Evolutionary conservation across 2,329 filamentous ascomycete genomes (phyloP).

Genomic region (Paecilomyces variotii): DNA sequence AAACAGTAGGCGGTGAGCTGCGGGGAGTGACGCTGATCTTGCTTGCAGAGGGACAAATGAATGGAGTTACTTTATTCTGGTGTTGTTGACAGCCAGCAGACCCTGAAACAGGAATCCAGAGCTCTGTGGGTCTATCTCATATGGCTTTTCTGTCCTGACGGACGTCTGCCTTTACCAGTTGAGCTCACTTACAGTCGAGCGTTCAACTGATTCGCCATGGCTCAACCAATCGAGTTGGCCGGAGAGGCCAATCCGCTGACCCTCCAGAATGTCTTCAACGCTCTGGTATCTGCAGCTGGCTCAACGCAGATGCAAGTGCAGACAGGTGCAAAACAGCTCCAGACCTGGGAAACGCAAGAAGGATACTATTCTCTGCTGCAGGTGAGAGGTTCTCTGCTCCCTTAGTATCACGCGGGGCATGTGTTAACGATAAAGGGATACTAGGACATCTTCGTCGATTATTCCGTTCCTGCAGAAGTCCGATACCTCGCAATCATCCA

Average conservation of each 20-base stretch:
- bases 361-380: slow-evolving; percentile 64
- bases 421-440: neutral
- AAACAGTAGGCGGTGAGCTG: neutral
- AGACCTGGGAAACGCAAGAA: slow-evolving; percentile 59
- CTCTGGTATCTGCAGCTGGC: slow-evolving; percentile 56
- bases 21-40: neutral
- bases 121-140: neutral
- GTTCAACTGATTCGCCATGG: slow-evolving; percentile 44
- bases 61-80: neutral
- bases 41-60: neutral
- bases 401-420: neutral
- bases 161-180: neutral
- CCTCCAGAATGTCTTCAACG: slow-evolving; percentile 55
- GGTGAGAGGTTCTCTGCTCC: slow-evolving; percentile 36
- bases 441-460: slow-evolving; percentile 74
- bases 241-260: slow-evolving; percentile 70
- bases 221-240: slow-evolving; percentile 66
- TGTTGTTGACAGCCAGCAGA: neutral
- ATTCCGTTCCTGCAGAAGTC: slow-evolving; percentile 64
- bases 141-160: neutral
- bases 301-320: slow-evolving; percentile 58
- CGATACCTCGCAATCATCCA: slow-evolving; percentile 89
- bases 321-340: slow-evolving; percentile 59
- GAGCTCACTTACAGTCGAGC: neutral
- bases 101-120: neutral